Base-by-base conservation (phyloP, 768 basidiomycete species). In the Lactifluus volemus region DNA sequence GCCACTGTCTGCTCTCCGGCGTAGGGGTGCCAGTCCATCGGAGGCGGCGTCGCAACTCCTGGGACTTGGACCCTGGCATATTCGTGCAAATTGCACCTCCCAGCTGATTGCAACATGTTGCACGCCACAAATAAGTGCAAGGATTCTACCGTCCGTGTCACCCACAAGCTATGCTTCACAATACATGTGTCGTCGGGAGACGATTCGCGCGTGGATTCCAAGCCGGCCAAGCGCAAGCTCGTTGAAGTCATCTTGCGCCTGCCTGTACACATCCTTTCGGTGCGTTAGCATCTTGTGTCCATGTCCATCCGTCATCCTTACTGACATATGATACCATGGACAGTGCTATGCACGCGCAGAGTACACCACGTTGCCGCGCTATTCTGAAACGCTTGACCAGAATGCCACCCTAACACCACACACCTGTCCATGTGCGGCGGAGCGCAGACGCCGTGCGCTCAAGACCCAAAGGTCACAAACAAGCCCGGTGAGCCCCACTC, bases 201-300 rank as follows among this genome's bases (percentile, higher is more conserved):
- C 64, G 85, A 90, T 67, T 66, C 70, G 21, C 75, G 78, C 15
- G 55, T 84, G 2, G 88, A 90, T 69, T 65, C 78, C 7, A 86
- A 85, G 70, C 76, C 78, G 39, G 88, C 88, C 39, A 87, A 81
- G 72, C 79, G 83, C 65, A 96, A 91, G 74, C 71, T 90, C 68
- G 92, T 88, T 71, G 94, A 94, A 70, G 90, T 95, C 65, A 83
- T 89, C 32, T 82, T 95, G 61, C 87, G 92, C 70, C 85, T 84
- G 0, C 92, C 93, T 0, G 79, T 97, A 41, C 86, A 90, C 58
- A 84, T 98, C 52, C 82, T 97, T 55, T 94, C 94, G 17, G 90
- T 92, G 63, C 76, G 88, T 76, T 49, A 17, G 42, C 17, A 12
- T 36, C 12, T 21, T 42, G 8, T 14, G 51, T 15, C 15, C 14